phyloP scores from a whole-genome alignment of 2,329 filamentous ascomycete species.

The Fusarium sarcochroum region DNA sequence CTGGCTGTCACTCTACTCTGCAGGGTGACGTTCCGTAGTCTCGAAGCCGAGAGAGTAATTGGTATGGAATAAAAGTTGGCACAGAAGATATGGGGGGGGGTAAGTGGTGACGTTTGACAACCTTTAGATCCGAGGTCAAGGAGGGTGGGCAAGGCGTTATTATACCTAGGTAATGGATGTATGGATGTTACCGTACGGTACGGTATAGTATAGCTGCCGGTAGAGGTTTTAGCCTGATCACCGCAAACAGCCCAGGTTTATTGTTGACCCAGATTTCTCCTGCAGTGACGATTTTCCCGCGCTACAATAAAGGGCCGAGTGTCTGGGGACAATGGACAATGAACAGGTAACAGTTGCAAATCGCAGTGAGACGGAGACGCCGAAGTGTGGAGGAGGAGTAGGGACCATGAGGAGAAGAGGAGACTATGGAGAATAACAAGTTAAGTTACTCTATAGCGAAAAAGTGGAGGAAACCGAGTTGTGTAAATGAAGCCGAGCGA shows the following conservation, averaged over 20 bases:
- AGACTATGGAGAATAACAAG: constrained; percentile 3
- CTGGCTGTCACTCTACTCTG: constrained; percentile 20
- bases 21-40: constrained; percentile 30
- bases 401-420: constrained; percentile 6
- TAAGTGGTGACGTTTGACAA: constrained; percentile 34
- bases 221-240: constrained; percentile 33
- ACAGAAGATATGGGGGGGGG: not conserved
- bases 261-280: not conserved
- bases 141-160: constrained; percentile 4
- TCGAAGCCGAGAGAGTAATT: not conserved
- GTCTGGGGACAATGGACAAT: constrained; percentile 5
- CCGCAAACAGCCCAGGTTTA: constrained; percentile 9
- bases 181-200: no score
- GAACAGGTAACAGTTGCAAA: not conserved
- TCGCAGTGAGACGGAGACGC: constrained; percentile 31
- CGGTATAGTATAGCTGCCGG: no score
- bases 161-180: no score
- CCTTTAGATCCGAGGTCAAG: constrained; percentile 6
- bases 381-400: constrained; percentile 32
- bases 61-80: constrained; percentile 16
- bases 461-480: constrained; percentile 30
- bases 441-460: not conserved
- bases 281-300: not conserved
- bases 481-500: constrained; percentile 16
- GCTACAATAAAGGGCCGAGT: constrained; percentile 32